Conservation (phyloP, 768 basidiomycete species). For the Tricholoma flavovirens region DNA sequence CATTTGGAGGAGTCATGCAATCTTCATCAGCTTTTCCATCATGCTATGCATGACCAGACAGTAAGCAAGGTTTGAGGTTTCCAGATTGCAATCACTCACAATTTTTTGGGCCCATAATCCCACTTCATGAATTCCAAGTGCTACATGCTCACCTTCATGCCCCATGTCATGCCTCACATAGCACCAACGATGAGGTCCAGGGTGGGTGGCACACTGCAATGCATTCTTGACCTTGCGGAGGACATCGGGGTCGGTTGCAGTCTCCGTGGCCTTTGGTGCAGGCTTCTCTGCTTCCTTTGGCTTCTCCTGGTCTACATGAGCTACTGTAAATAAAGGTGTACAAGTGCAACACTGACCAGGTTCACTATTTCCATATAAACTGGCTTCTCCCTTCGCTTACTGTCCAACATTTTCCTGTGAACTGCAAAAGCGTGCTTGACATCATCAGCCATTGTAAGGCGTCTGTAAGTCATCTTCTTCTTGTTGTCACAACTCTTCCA, state of each 20-base stretch:
- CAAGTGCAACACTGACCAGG: neutral
- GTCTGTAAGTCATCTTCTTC: neutral
- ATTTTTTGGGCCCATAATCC: neutral
- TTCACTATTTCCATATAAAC: neutral
- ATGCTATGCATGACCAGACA: too few relatives aligned
- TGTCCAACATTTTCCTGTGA: neutral
- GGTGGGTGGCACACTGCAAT: neutral
- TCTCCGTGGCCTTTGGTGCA: neutral
- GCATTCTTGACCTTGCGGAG: neutral
- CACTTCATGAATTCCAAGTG: neutral
- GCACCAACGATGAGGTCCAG: neutral
- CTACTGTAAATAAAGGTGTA: too few relatives aligned
- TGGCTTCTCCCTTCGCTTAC: neutral
- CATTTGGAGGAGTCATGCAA: neutral
- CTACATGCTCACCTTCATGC: neutral
- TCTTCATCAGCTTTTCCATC: neutral
- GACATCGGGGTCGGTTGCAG: neutral
- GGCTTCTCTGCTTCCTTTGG: neutral
- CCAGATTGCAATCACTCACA: neutral
- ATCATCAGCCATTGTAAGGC: neutral
- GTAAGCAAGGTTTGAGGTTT: too few relatives aligned
- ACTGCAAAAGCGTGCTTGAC: neutral
- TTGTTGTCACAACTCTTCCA: neutral
- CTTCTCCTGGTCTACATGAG: neutral
- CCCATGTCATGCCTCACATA: neutral